Conservation (phyloP, 139 green algal genomes). For the Micractinium sp. region DNA sequence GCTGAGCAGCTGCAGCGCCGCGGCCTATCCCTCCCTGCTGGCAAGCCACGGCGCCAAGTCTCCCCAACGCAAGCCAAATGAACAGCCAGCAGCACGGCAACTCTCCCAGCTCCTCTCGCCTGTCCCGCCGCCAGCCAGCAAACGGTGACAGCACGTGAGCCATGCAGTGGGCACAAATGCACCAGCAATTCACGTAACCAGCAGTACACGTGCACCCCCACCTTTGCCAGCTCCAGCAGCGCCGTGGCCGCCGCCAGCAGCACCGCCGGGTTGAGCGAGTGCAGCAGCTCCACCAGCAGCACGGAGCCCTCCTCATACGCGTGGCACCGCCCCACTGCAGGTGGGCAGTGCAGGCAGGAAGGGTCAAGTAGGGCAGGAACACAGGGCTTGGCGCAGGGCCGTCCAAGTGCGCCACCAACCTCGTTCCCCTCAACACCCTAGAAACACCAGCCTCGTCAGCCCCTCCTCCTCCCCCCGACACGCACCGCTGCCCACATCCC, state of each 20-base stretch:
- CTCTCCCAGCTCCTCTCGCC: too few species aligned
- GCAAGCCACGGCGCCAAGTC: too few species aligned
- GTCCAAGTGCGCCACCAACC: too few species aligned
- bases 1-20: not conserved
- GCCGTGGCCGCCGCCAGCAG: conserved; percentile 31
- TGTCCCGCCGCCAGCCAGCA: too few species aligned
- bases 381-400: too few species aligned
- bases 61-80: too few species aligned
- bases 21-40: too few species aligned
- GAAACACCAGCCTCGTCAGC: not conserved
- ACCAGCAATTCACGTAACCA: not conserved
- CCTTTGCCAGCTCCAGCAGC: conserved; percentile 40
- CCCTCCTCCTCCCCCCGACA: not conserved
- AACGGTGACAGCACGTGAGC: not conserved
- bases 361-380: not conserved
- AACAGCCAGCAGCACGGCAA: too few species aligned
- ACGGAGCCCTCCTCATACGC: conserved; percentile 10
- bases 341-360: not conserved
- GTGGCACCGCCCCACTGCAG: conserved; percentile 27
- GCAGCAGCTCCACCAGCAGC: conserved; percentile 40
- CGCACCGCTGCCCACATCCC: conserved; percentile 23
- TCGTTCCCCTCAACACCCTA: not conserved
- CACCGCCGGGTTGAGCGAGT: not conserved
- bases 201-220: not conserved
- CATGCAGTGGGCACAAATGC: too few species aligned